Evolutionary conservation across 73 alveolate species (phyloP).

Genomic region (Paramecium octaurelia): DNA sequence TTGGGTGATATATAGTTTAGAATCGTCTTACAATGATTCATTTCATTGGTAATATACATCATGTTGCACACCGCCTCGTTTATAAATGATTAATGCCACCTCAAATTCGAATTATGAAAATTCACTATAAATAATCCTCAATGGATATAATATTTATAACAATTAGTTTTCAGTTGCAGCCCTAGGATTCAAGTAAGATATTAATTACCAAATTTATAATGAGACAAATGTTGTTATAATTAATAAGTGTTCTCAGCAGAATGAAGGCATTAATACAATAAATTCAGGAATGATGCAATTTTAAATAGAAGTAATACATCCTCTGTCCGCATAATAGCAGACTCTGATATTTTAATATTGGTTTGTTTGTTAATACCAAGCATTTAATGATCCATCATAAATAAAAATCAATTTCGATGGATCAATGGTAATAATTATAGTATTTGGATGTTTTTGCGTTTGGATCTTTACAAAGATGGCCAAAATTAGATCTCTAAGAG

Average conservation of each 20-base stretch:
- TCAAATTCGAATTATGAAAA: not conserved
- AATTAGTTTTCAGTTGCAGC: not conserved
- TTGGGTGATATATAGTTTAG: not conserved
- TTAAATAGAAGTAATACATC: not conserved
- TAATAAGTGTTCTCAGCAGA: not conserved
- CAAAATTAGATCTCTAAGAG: not conserved
- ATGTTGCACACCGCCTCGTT: not conserved
- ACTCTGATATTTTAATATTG: not conserved
- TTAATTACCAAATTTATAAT: not conserved
- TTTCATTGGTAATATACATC: not conserved
- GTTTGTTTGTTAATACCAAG: not conserved
- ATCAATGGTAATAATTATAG: not conserved
- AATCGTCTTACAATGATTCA: not conserved
- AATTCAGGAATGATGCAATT: not conserved
- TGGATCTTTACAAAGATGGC: not conserved
- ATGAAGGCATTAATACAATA: not conserved
- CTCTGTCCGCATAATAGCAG: not conserved
- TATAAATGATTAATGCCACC: not conserved
- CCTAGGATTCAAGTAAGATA: not conserved
- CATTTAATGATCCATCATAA: not conserved
- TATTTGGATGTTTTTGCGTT: not conserved
- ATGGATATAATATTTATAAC: not conserved
- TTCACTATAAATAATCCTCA: not conserved
- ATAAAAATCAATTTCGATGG: not conserved
- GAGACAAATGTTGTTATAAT: not conserved